Evolutionary conservation across 805 yeast genomes (phyloP).

Genomic region (Metschnikowia proteae): DNA sequence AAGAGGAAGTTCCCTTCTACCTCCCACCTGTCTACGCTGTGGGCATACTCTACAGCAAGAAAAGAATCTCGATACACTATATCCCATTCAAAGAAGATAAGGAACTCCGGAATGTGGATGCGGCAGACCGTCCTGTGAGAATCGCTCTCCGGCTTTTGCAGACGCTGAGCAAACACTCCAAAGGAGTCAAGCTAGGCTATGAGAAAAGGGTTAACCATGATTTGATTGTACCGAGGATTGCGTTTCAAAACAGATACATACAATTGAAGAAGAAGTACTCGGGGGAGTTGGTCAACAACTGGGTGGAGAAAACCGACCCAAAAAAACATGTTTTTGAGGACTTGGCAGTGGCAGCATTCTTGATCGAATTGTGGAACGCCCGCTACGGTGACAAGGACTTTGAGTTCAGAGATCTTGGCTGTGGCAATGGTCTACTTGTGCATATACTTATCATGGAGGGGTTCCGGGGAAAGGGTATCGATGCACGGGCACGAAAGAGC

Average conservation of each 20-base stretch:
- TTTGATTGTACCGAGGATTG: conserved; percentile 72
- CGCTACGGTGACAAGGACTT: conserved; percentile 44
- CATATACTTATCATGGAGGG: conserved; percentile 77
- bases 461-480: conserved; percentile 76
- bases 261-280: conserved; percentile 80
- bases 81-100: conserved; percentile 48
- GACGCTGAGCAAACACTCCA: conserved; percentile 80
- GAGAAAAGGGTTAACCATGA: conserved; percentile 88
- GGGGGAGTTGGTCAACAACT: conserved; percentile 63
- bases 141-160: conserved; percentile 76
- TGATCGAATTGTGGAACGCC: conserved; percentile 78
- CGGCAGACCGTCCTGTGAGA: conserved; percentile 64
- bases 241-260: conserved; percentile 80
- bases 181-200: conserved; percentile 80
- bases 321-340: conserved; percentile 95
- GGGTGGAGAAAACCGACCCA: conserved; percentile 96
- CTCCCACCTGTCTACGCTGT: conserved; percentile 83
- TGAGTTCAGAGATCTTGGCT: conserved; percentile 85
- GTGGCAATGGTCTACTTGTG: conserved; percentile 90
- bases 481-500: conserved; percentile 84
- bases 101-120: conserved; percentile 28
- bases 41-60: conserved; percentile 54
- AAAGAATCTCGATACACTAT: conserved; percentile 67
- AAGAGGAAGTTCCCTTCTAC: conserved; percentile 75
- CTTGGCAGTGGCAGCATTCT: conserved; percentile 89